phyloP scores from a whole-genome alignment of 2,329 filamentous ascomycete species.

The Chaetomiaceae sp. region DNA sequence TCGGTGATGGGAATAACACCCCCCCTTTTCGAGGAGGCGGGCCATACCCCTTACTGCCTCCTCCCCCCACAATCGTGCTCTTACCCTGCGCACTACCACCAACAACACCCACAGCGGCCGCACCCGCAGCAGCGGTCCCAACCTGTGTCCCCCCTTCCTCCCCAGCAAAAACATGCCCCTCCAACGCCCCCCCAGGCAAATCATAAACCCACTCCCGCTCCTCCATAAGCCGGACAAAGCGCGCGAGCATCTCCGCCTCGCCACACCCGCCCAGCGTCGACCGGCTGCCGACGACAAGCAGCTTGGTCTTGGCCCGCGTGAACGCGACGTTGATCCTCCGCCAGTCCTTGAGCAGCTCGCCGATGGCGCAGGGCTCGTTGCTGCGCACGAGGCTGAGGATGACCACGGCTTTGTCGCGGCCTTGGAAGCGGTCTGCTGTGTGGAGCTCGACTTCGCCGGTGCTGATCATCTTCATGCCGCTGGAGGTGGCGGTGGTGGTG shows the following conservation, averaged over 20 bases:
- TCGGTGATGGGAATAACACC: not conserved
- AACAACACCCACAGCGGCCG: conserved; percentile 12
- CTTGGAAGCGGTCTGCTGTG: conserved; percentile 95
- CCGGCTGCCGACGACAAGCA: conserved; percentile 80
- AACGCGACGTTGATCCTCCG: conserved; percentile 92
- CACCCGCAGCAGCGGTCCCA: conserved; percentile 31
- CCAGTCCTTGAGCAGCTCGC: conserved; percentile 88
- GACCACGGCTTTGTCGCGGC: conserved; percentile 89
- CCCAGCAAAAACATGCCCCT: conserved; percentile 65
- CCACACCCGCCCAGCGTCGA: conserved; percentile 60
- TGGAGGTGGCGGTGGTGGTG: conserved; percentile 26
- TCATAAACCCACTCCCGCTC: conserved; percentile 74
- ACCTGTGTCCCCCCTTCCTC: conserved; percentile 53
- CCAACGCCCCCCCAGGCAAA: conserved; percentile 58
- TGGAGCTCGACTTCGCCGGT: conserved; percentile 71
- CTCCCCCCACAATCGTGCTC: conserved; percentile 4
- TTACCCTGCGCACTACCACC: conserved; percentile 19
- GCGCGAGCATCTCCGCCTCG: conserved; percentile 69
- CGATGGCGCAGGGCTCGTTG: conserved; percentile 78
- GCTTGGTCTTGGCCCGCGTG: conserved; percentile 85
- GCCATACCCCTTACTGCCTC: not conserved
- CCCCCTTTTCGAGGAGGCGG: conserved; percentile 4
- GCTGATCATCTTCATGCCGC: conserved; percentile 15
- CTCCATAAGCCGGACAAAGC: conserved; percentile 74
- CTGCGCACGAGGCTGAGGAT: conserved; percentile 82